A percentile compares a stretch with the other conserved stretches of the same genome.
Conservation (phyloP, 2,329 filamentous ascomycete species). For the Monilinia aucupariae region DNA sequence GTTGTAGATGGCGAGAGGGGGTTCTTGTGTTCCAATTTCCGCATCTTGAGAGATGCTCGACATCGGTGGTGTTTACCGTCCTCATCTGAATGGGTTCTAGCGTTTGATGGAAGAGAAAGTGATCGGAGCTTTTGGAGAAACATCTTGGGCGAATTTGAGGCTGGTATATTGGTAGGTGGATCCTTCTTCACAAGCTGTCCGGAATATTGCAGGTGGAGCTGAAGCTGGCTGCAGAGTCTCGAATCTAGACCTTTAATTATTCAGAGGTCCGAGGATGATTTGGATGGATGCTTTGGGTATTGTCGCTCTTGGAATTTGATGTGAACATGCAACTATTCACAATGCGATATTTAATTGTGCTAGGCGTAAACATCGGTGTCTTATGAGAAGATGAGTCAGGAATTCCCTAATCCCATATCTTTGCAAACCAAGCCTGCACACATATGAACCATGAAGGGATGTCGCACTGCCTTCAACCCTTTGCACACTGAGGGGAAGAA, state of each 20-base stretch:
- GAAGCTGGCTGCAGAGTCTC: not conserved
- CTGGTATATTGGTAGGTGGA: not conserved
- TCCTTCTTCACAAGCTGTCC: not conserved
- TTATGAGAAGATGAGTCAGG: not conserved
- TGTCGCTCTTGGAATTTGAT: conserved; percentile 1
- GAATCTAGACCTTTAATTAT: not conserved
- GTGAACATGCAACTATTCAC: not conserved
- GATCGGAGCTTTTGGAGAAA: conserved; percentile 13
- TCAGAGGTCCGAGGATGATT: not conserved
- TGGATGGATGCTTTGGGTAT: not conserved
- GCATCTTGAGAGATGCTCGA: not conserved
- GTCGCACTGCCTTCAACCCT: not conserved
- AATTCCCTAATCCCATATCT: not conserved
- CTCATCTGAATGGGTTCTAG: not conserved
- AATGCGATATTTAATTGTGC: not conserved
- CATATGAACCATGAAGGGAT: not conserved
- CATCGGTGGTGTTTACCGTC: not conserved
- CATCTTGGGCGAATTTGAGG: not conserved
- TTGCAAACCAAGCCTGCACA: not conserved
- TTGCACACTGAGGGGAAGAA: no score
- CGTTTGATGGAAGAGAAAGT: not conserved
- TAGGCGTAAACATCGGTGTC: not conserved
- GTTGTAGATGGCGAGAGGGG: conserved; percentile 12
- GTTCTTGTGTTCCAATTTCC: conserved; percentile 4
- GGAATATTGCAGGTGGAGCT: not conserved